A percentile compares a stretch with the other conserved stretches of the same genome.
Conservation (phyloP, 164 flowering plant genomes). For the Cinnamomum micranthum region DNA sequence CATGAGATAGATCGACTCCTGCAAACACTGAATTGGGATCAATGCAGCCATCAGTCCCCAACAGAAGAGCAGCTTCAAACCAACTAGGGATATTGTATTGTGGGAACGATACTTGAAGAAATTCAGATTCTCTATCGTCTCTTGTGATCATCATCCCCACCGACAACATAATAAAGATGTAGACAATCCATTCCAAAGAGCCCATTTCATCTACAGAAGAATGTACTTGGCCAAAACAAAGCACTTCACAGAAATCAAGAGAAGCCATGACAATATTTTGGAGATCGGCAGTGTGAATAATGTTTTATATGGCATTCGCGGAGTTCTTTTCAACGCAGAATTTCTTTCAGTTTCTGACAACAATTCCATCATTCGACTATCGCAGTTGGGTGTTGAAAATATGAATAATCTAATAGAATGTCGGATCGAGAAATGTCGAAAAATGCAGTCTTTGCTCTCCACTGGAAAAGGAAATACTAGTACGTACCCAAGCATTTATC, state of each 20-base stretch:
- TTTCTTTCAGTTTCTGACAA: background rate
- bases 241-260: background rate
- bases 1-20: too few relatives aligned
- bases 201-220: background rate
- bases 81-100: background rate
- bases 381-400: background rate
- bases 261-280: background rate
- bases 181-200: background rate
- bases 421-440: too few relatives aligned
- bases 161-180: background rate
- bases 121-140: background rate
- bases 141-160: background rate
- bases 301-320: background rate
- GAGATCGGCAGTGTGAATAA: background rate
- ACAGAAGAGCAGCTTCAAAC: too few relatives aligned
- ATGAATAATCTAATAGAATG: too few relatives aligned
- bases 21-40: too few relatives aligned
- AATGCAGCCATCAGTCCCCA: too few relatives aligned
- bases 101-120: background rate
- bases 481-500: too few relatives aligned
- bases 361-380: background rate
- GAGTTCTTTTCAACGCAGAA: background rate
- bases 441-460: too few relatives aligned
- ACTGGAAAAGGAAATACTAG: too few relatives aligned
- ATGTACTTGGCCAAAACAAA: background rate